phyloP scores from a whole-genome alignment of 345 rosid genomes.

The Linum lewisii region DNA sequence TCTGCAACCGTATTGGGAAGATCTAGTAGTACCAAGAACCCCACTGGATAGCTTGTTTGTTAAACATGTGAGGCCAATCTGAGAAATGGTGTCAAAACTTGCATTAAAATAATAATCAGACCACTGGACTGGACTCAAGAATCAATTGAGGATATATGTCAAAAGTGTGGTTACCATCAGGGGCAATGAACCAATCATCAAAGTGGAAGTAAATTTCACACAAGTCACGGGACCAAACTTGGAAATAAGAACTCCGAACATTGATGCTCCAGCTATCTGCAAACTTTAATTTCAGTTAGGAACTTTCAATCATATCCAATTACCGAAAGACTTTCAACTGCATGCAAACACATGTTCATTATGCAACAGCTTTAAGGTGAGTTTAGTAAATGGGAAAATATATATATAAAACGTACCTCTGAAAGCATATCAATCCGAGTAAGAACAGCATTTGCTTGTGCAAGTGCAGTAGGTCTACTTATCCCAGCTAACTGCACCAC shows the following conservation, averaged over 20 bases:
- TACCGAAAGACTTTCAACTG: neutral
- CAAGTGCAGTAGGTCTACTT: slow-evolving; percentile 82
- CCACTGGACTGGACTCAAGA: slow-evolving; percentile 10
- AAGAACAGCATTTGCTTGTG: slow-evolving; percentile 90
- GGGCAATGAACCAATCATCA: slow-evolving; percentile 65
- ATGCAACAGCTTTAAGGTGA: no score
- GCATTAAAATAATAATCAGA: slow-evolving; percentile 5
- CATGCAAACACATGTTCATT: no score
- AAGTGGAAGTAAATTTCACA: slow-evolving; percentile 62
- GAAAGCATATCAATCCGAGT: slow-evolving; percentile 83
- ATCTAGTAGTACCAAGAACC: slow-evolving; percentile 75
- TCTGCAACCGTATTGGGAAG: slow-evolving; percentile 37
- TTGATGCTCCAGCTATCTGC: slow-evolving; percentile 78
- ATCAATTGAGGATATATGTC: neutral
- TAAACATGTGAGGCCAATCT: slow-evolving; percentile 67
- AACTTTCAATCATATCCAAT: neutral
- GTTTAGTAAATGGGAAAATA: no score
- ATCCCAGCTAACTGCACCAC: slow-evolving; percentile 74
- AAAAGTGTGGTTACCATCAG: slow-evolving; percentile 46
- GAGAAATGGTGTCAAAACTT: slow-evolving; percentile 13
- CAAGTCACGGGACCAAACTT: slow-evolving; percentile 74
- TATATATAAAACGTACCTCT: slow-evolving; percentile 41
- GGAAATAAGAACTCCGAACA: slow-evolving; percentile 78
- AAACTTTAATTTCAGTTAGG: neutral
- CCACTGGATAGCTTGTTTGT: slow-evolving; percentile 79